phyloP scores from a whole-genome alignment of 2,329 filamentous ascomycete genomes.

The Colletotrichum destructivum region DNA sequence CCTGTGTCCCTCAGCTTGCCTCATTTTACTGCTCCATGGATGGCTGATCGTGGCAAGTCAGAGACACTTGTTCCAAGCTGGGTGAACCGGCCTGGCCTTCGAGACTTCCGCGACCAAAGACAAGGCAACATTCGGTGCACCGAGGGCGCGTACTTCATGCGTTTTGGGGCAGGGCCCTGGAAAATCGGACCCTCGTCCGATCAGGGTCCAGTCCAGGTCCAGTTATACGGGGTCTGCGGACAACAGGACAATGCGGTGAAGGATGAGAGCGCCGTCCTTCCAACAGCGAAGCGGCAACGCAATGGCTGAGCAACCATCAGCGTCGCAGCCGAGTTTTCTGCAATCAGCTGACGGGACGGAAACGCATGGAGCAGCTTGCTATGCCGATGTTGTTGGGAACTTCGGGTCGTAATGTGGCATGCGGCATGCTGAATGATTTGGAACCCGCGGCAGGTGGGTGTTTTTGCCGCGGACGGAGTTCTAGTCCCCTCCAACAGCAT shows the following conservation, averaged over 20 bases:
- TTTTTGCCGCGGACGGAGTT: background rate
- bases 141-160: slow-evolving; percentile 12
- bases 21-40: background rate
- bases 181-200: slow-evolving; percentile 38
- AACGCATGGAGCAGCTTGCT: background rate
- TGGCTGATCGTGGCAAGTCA: background rate
- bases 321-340: slow-evolving; percentile 8
- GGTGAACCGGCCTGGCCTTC: slow-evolving; percentile 8
- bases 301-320: slow-evolving; percentile 3
- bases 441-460: slow-evolving; percentile 13
- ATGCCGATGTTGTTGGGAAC: background rate
- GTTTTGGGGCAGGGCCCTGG: slow-evolving; percentile 21
- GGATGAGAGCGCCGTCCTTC: slow-evolving; percentile 7
- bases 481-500: slow-evolving; percentile 5
- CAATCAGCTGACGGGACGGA: slow-evolving; percentile 26
- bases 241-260: slow-evolving; percentile 7
- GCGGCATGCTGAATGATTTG: slow-evolving; percentile 23
- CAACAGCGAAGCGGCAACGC: slow-evolving; percentile 6
- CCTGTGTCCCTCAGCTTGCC: background rate
- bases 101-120: slow-evolving; percentile 15
- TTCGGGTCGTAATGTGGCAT: background rate
- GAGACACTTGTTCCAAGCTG: background rate
- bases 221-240: background rate
- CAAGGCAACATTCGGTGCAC: slow-evolving; percentile 21
- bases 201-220: slow-evolving; percentile 3